phyloP scores from a whole-genome alignment of 805 yeast genomes.

The Metschnikowia baotianmanensis region DNA sequence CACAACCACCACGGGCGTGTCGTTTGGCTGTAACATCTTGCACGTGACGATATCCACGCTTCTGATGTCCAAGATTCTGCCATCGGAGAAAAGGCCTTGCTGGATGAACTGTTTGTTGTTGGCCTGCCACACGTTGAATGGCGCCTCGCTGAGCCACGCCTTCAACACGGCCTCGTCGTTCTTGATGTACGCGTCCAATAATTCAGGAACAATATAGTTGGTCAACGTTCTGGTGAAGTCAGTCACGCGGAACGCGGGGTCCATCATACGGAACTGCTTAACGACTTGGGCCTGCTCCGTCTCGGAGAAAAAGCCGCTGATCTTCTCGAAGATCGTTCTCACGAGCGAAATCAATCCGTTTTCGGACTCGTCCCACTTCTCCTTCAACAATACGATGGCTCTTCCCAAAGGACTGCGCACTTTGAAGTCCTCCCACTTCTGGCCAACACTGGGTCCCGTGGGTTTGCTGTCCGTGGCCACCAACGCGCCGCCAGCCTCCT shows the following conservation, averaged over 20 bases:
- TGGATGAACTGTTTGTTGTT: conserved; percentile 89
- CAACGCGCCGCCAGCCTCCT: conserved; percentile 77
- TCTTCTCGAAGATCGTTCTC: conserved; percentile 74
- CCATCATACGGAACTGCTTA: conserved; percentile 81
- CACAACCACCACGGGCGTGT: conserved; percentile 87
- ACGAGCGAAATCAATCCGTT: conserved; percentile 82
- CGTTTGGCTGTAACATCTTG: conserved; percentile 84
- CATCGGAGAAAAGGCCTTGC: conserved; percentile 88
- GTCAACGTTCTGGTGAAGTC: conserved; percentile 79
- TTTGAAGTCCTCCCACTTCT: conserved; percentile 64
- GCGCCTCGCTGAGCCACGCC: conserved; percentile 95
- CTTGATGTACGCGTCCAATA: conserved; percentile 89
- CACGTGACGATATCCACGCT: conserved; percentile 91
- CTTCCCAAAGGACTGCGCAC: conserved; percentile 71
- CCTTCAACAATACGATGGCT: conserved; percentile 55
- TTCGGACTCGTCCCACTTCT: conserved; percentile 89
- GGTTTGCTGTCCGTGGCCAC: conserved; percentile 80
- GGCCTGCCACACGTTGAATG: conserved; percentile 90
- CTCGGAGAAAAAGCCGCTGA: conserved; percentile 90
- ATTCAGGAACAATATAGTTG: conserved; percentile 91
- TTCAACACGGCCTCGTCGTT: conserved; percentile 84
- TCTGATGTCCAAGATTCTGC: conserved; percentile 88
- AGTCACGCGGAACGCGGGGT: conserved; percentile 80
- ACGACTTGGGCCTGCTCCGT: conserved; percentile 95
- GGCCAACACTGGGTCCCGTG: conserved; percentile 63